Percentiles rank a stretch among this genome's conserved stretches.
These are phyloP conservation scores for Wickerhamomyces sp. DNA, from an alignment of 1,139 yeast genomes.

Conservation along the genomic window DNA sequence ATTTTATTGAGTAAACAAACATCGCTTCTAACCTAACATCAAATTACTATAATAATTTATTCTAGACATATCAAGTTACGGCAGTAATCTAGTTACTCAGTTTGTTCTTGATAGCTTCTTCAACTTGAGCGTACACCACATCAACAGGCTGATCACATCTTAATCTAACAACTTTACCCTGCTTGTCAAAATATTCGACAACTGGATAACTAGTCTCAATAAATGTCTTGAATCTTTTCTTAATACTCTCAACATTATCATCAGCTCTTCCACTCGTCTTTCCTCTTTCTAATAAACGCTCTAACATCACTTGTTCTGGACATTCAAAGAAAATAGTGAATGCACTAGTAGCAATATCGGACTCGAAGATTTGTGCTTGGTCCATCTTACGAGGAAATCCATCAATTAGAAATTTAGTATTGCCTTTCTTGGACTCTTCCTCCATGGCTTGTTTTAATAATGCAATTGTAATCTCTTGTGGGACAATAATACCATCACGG, in stretches of 20 bases:
- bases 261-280: constrained; percentile 93
- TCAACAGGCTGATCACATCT: constrained; percentile 80
- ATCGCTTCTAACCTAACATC: background rate
- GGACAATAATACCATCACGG: constrained; percentile 87
- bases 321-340: constrained; percentile 91
- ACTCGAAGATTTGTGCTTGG: constrained; percentile 90
- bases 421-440: constrained; percentile 48
- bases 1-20: background rate
- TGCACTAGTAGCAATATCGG: constrained; percentile 67
- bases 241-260: constrained; percentile 87
- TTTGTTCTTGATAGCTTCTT: constrained; percentile 50
- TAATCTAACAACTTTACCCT: constrained; percentile 73
- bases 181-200: constrained; percentile 73
- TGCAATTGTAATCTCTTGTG: constrained; percentile 91
- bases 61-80: background rate
- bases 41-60: too few species aligned
- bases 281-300: constrained; percentile 84
- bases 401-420: constrained; percentile 68
- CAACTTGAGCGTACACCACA: constrained; percentile 68
- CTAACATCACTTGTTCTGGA: constrained; percentile 84
- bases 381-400: constrained; percentile 99
- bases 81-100: constrained; percentile 10
- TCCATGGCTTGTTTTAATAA: constrained; percentile 75
- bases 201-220: constrained; percentile 94
- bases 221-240: constrained; percentile 82